These are phyloP conservation scores for Cryphonectria radicalis DNA, from an alignment of 2,329 filamentous ascomycete species.

Conservation along the genomic window DNA sequence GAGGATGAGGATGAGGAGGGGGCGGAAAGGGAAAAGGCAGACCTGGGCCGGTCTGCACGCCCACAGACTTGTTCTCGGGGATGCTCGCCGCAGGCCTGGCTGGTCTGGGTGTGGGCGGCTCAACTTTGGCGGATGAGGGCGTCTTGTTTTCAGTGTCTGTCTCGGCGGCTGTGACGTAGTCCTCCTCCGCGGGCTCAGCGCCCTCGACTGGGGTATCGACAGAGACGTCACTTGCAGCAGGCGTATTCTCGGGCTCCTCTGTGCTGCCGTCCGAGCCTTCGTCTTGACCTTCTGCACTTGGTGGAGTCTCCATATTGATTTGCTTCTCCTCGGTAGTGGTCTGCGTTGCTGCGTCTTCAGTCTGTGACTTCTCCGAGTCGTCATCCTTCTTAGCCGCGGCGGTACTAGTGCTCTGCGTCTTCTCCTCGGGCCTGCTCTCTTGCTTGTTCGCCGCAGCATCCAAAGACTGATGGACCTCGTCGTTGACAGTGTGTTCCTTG, in stretches of 20 bases:
- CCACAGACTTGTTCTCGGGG: constrained; percentile 5
- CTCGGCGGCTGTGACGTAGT: constrained; percentile 14
- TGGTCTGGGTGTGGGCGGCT: neutral
- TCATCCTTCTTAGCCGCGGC: constrained; percentile 19
- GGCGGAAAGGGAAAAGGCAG: neutral
- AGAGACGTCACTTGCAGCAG: constrained; percentile 22
- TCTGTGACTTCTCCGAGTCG: constrained; percentile 30
- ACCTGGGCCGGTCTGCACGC: constrained; percentile 27
- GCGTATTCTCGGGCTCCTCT: constrained; percentile 30
- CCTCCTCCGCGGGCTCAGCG: constrained; percentile 4
- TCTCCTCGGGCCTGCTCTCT: neutral
- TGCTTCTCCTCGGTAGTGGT: constrained; percentile 37
- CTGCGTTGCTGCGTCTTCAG: constrained; percentile 39
- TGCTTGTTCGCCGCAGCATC: neutral
- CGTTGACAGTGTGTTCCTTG: constrained; percentile 16
- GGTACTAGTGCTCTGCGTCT: neutral
- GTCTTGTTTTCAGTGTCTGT: constrained; percentile 2
- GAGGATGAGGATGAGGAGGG: neutral
- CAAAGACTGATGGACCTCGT: too few species aligned
- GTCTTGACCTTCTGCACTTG: neutral
- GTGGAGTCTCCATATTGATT: constrained; percentile 40
- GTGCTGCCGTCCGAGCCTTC: constrained; percentile 24
- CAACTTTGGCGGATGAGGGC: constrained; percentile 10
- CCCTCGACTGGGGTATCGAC: constrained; percentile 3
- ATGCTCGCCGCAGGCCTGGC: neutral